Percentiles rank a stretch among this genome's conserved stretches.
phyloP scores from a whole-genome alignment of 2,329 filamentous ascomycete genomes.

The Fusarium tanahbumbuense region DNA sequence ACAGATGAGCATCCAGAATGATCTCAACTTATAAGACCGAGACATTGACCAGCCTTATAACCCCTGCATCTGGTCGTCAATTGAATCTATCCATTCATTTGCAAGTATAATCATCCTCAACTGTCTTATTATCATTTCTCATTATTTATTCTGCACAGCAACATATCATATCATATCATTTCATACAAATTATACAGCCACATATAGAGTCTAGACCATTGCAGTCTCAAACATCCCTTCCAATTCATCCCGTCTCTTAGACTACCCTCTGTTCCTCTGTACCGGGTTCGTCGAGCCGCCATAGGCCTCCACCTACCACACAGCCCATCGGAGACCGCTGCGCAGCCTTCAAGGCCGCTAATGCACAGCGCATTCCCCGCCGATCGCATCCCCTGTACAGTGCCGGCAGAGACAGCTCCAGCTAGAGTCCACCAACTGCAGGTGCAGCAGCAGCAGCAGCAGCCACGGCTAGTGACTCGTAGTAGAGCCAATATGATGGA shows the following conservation, averaged over 20 bases:
- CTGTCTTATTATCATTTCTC: background rate
- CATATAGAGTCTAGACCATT: conserved; percentile 36
- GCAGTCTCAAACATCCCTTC: conserved; percentile 12
- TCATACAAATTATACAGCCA: conserved; percentile 18
- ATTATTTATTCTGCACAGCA: background rate
- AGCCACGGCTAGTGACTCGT: conserved; percentile 12
- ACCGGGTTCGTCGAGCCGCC: conserved; percentile 18
- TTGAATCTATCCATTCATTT: conserved; percentile 1
- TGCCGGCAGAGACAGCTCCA: conserved; percentile 18
- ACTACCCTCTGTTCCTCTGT: conserved; percentile 1
- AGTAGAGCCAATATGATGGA: conserved; percentile 40
- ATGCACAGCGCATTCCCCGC: conserved; percentile 43
- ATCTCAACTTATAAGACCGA: conserved; percentile 25
- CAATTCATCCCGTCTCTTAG: background rate
- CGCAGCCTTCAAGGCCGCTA: conserved; percentile 30
- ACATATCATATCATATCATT: conserved; percentile 1
- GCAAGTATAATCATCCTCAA: background rate
- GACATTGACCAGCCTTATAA: conserved; percentile 3
- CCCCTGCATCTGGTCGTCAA: conserved; percentile 6
- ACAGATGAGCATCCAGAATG: background rate
- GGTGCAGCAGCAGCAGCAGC: conserved; percentile 12
- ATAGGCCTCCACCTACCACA: conserved; percentile 27
- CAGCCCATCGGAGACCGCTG: background rate
- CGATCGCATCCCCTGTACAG: conserved; percentile 36
- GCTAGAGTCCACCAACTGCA: background rate